Evolutionary conservation across 495 filamentous ascomycete genomes (phyloP), one percentile per base, ranked within the genome.

Genomic region (Talaromyces trachyspermus): DNA sequence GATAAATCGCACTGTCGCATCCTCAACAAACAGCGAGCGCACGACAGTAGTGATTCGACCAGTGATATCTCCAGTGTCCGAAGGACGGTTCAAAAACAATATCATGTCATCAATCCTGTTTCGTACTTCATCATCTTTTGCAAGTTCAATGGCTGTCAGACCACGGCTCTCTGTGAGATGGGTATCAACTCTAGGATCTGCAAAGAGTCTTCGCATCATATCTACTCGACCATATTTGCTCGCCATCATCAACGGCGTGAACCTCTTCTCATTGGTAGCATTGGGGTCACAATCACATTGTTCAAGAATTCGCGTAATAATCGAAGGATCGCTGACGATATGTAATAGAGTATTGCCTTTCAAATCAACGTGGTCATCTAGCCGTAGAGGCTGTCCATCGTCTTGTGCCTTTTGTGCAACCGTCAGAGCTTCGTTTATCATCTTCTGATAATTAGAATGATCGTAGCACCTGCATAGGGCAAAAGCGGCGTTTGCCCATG

Each of bases 181-280:
- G 1, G 88, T 66, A 61, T 99, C 94, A 4, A 96, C 89, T 48
- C 94, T 72, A 12, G 86, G 75, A 61, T 97, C 94, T 39, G 79
- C 75, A 58, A 95, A 96, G 10, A 99, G 72, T 12, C 82, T 82
- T 48, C 89, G 78, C 5, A 99, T 91, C 74, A 90, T 85, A 51
- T 96, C 92, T 14, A 95, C 84, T 37, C 94, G 79, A 19, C 91
- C 92, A 56, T 95, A 99, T 65, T 99, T 99, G 72, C 89, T 95
- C n/a, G 90, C 91, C 47, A 97, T 86, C 94, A 99, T 99, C 43
- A 99, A 69, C 1, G 94, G 80, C 0, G 94, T 99, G 56, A 97
- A 97, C 39, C 76, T 84, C 70, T 89, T 95, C 57, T 97, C 94
- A 56, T 99, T 99, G 0, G 83, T 85, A 0, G 92, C 92, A 64